Conservation (phyloP, 1,139 yeast genomes). For the Blastobotrys persicus region DNA sequence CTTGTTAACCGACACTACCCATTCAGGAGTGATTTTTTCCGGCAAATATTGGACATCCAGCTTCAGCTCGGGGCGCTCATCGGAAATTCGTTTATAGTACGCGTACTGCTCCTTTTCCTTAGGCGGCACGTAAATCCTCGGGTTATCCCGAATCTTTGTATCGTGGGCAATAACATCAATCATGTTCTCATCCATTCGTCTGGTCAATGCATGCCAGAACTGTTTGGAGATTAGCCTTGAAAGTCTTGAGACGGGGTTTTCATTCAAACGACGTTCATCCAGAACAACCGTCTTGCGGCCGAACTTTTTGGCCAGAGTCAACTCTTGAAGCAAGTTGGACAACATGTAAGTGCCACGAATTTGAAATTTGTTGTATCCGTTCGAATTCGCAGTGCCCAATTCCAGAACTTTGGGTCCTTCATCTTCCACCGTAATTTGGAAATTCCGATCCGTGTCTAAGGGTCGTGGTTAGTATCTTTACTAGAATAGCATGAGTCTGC, state of each 20-base stretch:
- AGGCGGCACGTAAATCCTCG: slow-evolving; percentile 77
- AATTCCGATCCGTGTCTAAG: slow-evolving; percentile 77
- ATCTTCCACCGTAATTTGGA: slow-evolving; percentile 89
- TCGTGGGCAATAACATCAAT: slow-evolving; percentile 71
- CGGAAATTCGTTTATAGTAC: slow-evolving; percentile 58
- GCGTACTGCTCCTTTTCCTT: slow-evolving; percentile 70
- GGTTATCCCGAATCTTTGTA: slow-evolving; percentile 62
- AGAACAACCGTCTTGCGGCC: slow-evolving; percentile 75
- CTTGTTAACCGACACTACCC: slow-evolving; percentile 70
- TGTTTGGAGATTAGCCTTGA: slow-evolving; percentile 69
- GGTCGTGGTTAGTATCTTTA: no score
- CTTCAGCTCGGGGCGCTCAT: slow-evolving; percentile 53
- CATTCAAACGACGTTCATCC: slow-evolving; percentile 81
- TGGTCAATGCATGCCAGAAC: slow-evolving; percentile 80
- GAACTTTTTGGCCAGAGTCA: slow-evolving; percentile 78
- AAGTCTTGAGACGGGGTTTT: slow-evolving; percentile 81
- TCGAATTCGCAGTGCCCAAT: slow-evolving; percentile 80
- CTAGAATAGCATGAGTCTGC: no score
- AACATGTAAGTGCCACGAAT: slow-evolving; percentile 90
- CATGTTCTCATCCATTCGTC: slow-evolving; percentile 63
- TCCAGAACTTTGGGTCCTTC: slow-evolving; percentile 86
- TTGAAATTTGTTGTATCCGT: slow-evolving; percentile 70
- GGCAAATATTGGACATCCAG: slow-evolving; percentile 75
- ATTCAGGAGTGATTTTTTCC: slow-evolving; percentile 59
- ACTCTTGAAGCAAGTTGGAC: slow-evolving; percentile 82